Evolutionary conservation across 1,284 basidiomycete species (phyloP), one percentile per base, ranked within the genome.

Genomic region (Ustilago nuda): DNA sequence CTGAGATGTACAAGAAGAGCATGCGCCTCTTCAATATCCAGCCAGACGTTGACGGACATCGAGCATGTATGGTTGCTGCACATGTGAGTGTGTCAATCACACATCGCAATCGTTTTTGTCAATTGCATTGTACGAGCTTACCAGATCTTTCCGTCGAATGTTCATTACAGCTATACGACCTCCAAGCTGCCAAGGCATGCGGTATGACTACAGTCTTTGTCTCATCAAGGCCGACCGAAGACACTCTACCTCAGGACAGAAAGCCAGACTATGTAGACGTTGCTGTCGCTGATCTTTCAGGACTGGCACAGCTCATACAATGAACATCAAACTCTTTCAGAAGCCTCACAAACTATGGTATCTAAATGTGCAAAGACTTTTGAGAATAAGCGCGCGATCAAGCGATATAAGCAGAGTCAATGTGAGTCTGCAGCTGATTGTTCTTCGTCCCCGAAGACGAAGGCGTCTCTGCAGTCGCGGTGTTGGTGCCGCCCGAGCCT

Each of bases 171-270:
- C 56, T 74, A 2, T 70, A 63, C 66, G 67, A 75, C 46, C 62
- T 67, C 12, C n/a, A 66, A 35, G 66, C 66, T 7, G 72, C 72
- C 6, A 75, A 75, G 53, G 48, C 53, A 13, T 70, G 63, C 32
- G 66, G 72, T 2, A 74, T 74, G 72, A 69, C 62, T 0, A 74
- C 66, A 33, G 62, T 74, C 19, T 74, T 74, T 27, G 61, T 75
- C 48, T 75, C 72, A 8, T 55, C 56, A 30, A 63, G 72, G 23
- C 2, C 56, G 13, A 70, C 62, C 7, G 72, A 75, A 39, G 63
- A 70, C 27, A 12, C 37, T 8, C 60, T 75, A 7, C 72, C 72
- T 7, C 23, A 46, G 5, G 30, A 59, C 33, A 67, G 63, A 41
- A 75, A 66, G 43, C 72, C 72, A 32, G 56, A 43, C 13, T 75